Evolutionary conservation across 192 early-diverging fungal species (phyloP), one percentile per base, ranked within the genome.

Genomic region (Gigaspora rosea): DNA sequence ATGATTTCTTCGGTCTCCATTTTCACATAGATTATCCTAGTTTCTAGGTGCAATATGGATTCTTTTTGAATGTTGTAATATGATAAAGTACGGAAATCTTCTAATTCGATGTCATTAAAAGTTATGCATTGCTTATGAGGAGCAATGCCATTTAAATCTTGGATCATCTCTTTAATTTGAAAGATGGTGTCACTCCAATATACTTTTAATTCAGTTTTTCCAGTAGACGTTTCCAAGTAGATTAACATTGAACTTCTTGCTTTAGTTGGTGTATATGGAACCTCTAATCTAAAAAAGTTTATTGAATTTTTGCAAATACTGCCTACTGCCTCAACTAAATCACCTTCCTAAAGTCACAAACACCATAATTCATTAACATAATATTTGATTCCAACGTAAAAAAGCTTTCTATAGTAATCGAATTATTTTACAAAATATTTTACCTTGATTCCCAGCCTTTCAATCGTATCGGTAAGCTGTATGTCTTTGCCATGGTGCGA

Each of bases 111-210:
- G n/a, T 32, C 50, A 18, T 20, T 36, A 33, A 54, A 71, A 33
- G 18, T 12, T 46, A 73, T 35, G 22, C 41, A 12, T 41, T 59
- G 18, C n/a, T 73, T 46, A 3, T 73, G 3, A 73, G 20, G 16
- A 18, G 33, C 8, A 73, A 73, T 69, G 67, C 22, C 41, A 58
- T 59, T 56, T 59, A 22, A 2, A 59, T 61, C 56, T 10, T 59
- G 57, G 5, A 73, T 73, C 18, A n/a, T 73, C 27, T 73, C 20
- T 59, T 73, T 73, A 73, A 73, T 9, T 12, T 52, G 51, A 7
- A 6, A 2, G 8, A 72, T 36, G 6, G 71, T 58, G 27, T 72
- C 71, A 58, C 71, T 72, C 51, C 10, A 27, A 20, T 36, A 8
- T 46, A 56, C 71, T 41, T 72, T 35, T 52, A 72, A 12, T 51